A percentile compares a stretch with the other conserved stretches of the same genome.
phyloP scores from a whole-genome alignment of 176 grass and related monocot genomes.

The Typha latifolia region DNA sequence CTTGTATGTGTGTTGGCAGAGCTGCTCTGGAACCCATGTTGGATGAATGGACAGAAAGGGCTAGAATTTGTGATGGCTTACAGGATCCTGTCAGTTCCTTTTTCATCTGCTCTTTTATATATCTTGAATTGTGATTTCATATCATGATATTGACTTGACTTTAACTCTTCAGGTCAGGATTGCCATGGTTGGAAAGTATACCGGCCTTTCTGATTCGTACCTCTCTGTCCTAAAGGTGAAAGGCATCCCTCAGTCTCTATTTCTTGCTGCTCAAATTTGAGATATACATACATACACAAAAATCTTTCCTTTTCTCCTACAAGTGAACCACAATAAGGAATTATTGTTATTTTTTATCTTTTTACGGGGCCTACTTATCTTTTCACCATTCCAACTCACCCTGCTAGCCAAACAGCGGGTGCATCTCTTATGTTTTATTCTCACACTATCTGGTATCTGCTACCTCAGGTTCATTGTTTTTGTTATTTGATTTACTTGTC shows the following conservation, averaged over 20 bases:
- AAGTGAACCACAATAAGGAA: not conserved
- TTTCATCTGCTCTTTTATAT: conserved; percentile 3
- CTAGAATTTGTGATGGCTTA: conserved; percentile 61
- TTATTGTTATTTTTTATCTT: not conserved
- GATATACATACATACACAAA: no score
- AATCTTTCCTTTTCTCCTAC: not conserved
- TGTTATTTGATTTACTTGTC: conserved; percentile 17
- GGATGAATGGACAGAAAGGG: conserved; percentile 59
- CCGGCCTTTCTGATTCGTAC: conserved; percentile 66
- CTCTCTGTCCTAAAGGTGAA: conserved; percentile 83
- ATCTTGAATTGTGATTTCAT: not conserved
- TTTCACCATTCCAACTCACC: not conserved
- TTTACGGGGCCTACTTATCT: not conserved
- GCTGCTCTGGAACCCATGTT: conserved; percentile 39
- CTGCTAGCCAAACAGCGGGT: no score
- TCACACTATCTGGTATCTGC: no score
- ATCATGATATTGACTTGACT: conserved; percentile 16
- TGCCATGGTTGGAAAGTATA: conserved; percentile 88
- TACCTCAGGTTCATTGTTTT: not conserved
- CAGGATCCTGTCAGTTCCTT: conserved; percentile 36
- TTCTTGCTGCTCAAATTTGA: no score
- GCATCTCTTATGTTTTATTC: no score
- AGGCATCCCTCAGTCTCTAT: not conserved
- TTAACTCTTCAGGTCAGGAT: conserved; percentile 68
- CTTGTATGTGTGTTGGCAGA: conserved; percentile 20